Percentiles rank a stretch among this genome's conserved stretches.
phyloP scores from a whole-genome alignment of 352 stramenopile species.

The Globisporangium alternatum region DNA sequence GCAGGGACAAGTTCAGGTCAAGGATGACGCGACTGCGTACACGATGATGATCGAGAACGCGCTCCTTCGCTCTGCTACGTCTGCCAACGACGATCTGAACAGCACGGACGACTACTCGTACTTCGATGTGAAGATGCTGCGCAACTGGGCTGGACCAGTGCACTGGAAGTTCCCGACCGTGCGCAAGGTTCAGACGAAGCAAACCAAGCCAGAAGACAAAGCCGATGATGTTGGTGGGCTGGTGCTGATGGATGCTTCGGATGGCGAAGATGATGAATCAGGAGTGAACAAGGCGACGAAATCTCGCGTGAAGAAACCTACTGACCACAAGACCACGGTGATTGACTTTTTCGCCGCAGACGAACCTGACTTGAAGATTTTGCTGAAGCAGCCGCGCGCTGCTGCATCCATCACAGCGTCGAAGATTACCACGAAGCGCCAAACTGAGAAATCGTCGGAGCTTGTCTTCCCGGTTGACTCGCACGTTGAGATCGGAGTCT shows the following conservation, averaged over 20 bases:
- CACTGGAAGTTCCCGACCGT: conserved; percentile 73
- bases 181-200: conserved; percentile 47
- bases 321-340: conserved; percentile 43
- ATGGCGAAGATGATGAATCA: conserved; percentile 29
- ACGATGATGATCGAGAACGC: conserved; percentile 76
- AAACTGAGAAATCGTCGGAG: conserved; percentile 52
- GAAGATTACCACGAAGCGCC: conserved; percentile 48
- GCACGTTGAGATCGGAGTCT: conserved; percentile 63
- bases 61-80: conserved; percentile 49
- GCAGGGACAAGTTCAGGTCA: conserved; percentile 36
- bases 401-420: conserved; percentile 36
- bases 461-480: conserved; percentile 77
- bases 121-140: conserved; percentile 80
- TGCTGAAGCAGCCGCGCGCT: conserved; percentile 41
- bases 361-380: conserved; percentile 36
- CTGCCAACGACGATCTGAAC: conserved; percentile 42
- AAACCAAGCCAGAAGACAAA: conserved; percentile 19
- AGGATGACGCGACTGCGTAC: conserved; percentile 55
- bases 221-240: conserved; percentile 24
- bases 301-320: conserved; percentile 16
- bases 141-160: conserved; percentile 73
- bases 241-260: conserved; percentile 21
- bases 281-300: conserved; percentile 28
- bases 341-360: conserved; percentile 61
- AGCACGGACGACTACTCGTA: conserved; percentile 74